These are phyloP conservation scores for Isochrysis galbana DNA, from an alignment of 78 protist species.

Conservation along the genomic window DNA sequence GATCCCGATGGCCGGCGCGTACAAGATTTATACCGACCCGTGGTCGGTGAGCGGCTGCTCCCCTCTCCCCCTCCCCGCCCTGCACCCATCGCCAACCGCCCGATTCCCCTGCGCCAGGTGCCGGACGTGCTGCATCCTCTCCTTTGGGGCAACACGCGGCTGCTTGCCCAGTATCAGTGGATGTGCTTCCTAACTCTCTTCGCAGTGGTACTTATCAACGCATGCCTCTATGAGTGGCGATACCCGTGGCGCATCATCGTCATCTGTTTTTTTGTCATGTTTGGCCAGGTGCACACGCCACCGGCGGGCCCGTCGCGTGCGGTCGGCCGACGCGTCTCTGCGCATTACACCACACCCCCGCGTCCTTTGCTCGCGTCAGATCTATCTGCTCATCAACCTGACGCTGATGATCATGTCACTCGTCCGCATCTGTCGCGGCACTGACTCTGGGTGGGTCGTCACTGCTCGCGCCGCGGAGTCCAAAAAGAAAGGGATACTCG, in stretches of 20 bases:
- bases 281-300: background rate
- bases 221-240: background rate
- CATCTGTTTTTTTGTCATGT: background rate
- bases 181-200: background rate
- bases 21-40: too few relatives aligned
- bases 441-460: background rate
- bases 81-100: too few relatives aligned
- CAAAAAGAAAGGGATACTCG: background rate
- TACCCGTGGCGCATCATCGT: background rate
- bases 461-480: background rate
- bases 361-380: background rate
- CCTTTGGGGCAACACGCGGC: background rate
- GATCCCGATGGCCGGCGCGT: too few relatives aligned
- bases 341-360: background rate
- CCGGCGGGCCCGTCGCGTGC: background rate
- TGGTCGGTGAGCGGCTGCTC: too few relatives aligned
- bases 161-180: background rate
- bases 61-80: too few relatives aligned
- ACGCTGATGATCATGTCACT: background rate
- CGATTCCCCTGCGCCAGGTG: too few relatives aligned
- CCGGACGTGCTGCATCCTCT: background rate
- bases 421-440: background rate
- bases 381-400: background rate
- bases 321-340: background rate
- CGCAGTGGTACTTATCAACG: background rate